These are phyloP conservation scores for Peronospora destructor DNA, from an alignment of 352 stramenopile genomes.

Conservation along the genomic window DNA sequence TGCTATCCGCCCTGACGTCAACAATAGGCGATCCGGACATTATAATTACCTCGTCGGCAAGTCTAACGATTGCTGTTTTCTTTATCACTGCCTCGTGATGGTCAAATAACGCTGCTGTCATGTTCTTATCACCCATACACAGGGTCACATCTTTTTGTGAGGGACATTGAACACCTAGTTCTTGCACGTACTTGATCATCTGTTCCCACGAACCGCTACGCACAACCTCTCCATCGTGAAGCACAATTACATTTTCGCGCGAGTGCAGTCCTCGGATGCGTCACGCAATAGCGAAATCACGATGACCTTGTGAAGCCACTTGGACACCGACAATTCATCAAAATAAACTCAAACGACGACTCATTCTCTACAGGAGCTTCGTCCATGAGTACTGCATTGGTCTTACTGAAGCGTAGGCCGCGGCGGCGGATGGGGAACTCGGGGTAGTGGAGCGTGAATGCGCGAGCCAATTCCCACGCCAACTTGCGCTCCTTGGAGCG, in stretches of 20 bases:
- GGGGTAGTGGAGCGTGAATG: conserved; percentile 32
- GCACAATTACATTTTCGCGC: conserved; percentile 27
- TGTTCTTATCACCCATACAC: conserved; percentile 24
- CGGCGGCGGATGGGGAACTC: conserved; percentile 23
- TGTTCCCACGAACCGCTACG: conserved; percentile 28
- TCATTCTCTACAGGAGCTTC: conserved; percentile 24
- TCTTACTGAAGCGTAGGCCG: conserved; percentile 21
- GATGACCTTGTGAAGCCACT: conserved; percentile 35
- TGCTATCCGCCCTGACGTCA: conserved; percentile 1
- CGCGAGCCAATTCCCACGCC: conserved; percentile 36
- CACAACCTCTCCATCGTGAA: conserved; percentile 33
- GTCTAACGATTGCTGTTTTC: conserved; percentile 21
- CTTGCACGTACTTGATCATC: conserved; percentile 26
- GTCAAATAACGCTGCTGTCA: conserved; percentile 18
- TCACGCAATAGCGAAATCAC: conserved; percentile 34
- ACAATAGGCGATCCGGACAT: conserved; percentile 26
- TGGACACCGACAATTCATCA: conserved; percentile 35
- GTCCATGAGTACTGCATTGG: conserved; percentile 34
- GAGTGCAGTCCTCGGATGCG: conserved; percentile 22
- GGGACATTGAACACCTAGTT: conserved; percentile 28
- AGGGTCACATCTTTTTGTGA: conserved; percentile 25
- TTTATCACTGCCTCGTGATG: conserved; percentile 6
- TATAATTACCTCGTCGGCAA: conserved; percentile 35
- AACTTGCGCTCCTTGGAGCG: conserved; percentile 29
- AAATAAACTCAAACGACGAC: conserved; percentile 31